These are phyloP conservation scores for Lipomyces mesembrius DNA, from an alignment of 805 yeast species.

Conservation along the genomic window DNA sequence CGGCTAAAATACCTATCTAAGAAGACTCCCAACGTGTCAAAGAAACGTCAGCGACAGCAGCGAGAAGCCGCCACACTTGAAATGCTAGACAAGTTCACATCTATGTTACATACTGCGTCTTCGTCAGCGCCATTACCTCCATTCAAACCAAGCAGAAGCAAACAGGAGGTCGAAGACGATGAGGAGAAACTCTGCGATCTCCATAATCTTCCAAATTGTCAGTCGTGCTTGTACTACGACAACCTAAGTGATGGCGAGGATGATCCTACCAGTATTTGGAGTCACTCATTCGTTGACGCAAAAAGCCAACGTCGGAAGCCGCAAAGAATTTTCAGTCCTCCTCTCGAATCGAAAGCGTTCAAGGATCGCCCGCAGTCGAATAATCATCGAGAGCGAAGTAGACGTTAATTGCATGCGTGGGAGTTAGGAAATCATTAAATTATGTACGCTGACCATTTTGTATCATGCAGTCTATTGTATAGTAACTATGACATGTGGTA, in stretches of 20 bases:
- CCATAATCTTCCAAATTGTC: constrained; percentile 38
- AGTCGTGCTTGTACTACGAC: constrained; percentile 39
- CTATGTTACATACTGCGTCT: constrained; percentile 37
- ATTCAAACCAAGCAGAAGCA: not conserved
- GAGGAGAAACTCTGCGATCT: constrained; percentile 31
- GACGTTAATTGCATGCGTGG: not conserved
- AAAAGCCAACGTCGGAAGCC: constrained; percentile 12
- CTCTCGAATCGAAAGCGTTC: not conserved
- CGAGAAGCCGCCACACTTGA: constrained; percentile 45
- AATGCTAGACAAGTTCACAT: constrained; percentile 42
- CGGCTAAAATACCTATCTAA: constrained; percentile 27
- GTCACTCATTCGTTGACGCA: constrained; percentile 27
- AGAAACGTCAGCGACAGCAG: constrained; percentile 20
- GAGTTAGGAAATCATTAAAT: not conserved
- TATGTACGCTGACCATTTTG: not conserved
- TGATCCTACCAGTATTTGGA: constrained; percentile 23
- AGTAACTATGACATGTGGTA: not conserved
- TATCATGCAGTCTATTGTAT: not conserved
- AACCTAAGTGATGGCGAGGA: constrained; percentile 36
- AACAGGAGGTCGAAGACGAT: constrained; percentile 4
- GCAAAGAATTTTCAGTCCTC: not conserved
- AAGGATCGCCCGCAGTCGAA: not conserved
- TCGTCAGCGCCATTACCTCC: constrained; percentile 8
- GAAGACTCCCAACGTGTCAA: constrained; percentile 12
- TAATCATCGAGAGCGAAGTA: not conserved